Evolutionary conservation across 345 rosid species (phyloP), one percentile per base, ranked within the genome.

Genomic region (Citrus australasica): DNA sequence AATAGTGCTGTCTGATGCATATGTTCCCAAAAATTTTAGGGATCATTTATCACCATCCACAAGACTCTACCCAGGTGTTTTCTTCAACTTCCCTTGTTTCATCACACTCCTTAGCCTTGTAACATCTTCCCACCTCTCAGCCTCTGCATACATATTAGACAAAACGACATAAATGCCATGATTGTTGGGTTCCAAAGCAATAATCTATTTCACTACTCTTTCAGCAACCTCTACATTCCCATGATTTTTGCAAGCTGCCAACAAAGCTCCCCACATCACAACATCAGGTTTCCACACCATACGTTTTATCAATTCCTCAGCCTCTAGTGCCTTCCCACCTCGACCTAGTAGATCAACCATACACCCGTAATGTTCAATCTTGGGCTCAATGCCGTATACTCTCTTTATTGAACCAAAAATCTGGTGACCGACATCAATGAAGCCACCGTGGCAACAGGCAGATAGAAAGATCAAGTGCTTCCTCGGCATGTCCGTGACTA

Each of bases 291-390:
- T 78, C 76, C 71, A 69, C 42, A 30, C 51, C 84, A 82, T 82
- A 59, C 66, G 69, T 53, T 70, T 78, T 24, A 78, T 56, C 79
- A 78, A 33, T 60, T 75, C 74, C 67, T 75, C 84, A 55, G 82
- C 84, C 46, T 78, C 84, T 4, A 62, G 11, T 4, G 64, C 19
- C 63, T 74, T 64, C 66, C 83, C 83, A 22, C 79, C 58, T 69
- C 77, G 67, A 69, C 81, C 76, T 9, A 82, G 81, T 55, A 82
- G 84, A 74, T 82, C 84, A 63, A 82, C 81, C 82, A 82, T 74
- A 55, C 77, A 75, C 46, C 84, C 79, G 24, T 63, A 82, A 69
- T 82, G 84, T 71, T 82, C 77, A 70, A 82, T 78, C 81, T 74
- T 82, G 53, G 82, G 82, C 55, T 78, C 78, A 68, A 82, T 37